Conservation (phyloP, 805 yeast species). For the Komagataella kurtzmanii region DNA sequence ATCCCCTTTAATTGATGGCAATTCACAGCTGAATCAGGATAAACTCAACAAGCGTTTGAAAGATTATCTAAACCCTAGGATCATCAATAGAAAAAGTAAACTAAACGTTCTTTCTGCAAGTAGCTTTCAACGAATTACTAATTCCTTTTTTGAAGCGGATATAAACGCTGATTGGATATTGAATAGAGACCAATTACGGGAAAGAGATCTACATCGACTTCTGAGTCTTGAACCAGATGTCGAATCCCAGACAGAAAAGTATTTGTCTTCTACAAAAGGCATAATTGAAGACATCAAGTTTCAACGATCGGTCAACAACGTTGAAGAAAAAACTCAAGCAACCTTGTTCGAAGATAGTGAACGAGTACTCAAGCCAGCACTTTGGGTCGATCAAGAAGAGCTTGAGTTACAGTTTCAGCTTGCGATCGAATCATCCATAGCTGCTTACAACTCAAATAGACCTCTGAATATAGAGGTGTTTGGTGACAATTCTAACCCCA, state of each 20-base stretch:
- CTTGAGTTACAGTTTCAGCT: constrained; percentile 15
- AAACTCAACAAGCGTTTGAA: constrained; percentile 13
- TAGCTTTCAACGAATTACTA: constrained; percentile 39
- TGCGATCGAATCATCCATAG: not conserved
- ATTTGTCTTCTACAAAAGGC: constrained; percentile 34
- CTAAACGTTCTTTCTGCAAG: constrained; percentile 15
- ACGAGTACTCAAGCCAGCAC: constrained; percentile 10
- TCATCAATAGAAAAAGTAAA: constrained; percentile 12
- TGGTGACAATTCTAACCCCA: not conserved
- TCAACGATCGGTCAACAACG: constrained; percentile 30
- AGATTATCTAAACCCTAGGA: constrained; percentile 18
- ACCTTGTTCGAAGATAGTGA: constrained; percentile 13
- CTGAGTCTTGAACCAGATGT: not conserved
- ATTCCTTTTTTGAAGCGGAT: constrained; percentile 62
- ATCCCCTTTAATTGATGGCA: constrained; percentile 28
- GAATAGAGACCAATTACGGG: constrained; percentile 34
- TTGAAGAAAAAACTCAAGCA: constrained; percentile 15
- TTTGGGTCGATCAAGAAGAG: constrained; percentile 31
- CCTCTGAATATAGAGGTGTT: not conserved
- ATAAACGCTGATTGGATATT: constrained; percentile 42
- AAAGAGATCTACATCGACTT: constrained; percentile 33
- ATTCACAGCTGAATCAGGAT: constrained; percentile 1
- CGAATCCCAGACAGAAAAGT: constrained; percentile 9
- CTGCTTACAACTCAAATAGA: not conserved
- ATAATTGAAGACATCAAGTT: constrained; percentile 45